Base-by-base conservation (phyloP, 2,329 filamentous ascomycete species). In the Colletotrichum costaricense region DNA sequence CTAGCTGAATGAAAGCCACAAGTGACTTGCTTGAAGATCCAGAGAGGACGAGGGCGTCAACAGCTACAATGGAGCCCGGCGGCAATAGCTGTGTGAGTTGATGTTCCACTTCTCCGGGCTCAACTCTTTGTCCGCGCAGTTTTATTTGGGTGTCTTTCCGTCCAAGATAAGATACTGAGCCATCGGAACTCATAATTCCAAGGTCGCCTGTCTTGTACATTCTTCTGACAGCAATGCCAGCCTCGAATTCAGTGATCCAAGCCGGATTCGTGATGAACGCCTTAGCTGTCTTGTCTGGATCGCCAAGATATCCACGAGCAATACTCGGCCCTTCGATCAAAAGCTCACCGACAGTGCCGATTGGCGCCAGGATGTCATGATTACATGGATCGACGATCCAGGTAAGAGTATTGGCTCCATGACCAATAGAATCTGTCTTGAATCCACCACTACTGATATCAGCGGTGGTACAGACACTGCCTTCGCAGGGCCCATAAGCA, bases 71-170 rank as follows among this genome's bases (percentile, higher is more conserved):
- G 6, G 65, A 68, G 11, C 19, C 42, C 4, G 42, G 7, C 3
- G 69, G 60, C 1, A 70, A 57, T 2, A 65, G n/a, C 26, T 57
- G 42, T 6, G 67, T 65, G 19, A 79, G 63, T 12, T 73, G 75
- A 24, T 79, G 72, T 74, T 82, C 80, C 7, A 82, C 77, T 49
- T 82, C 81, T 1, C 76, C 80, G 0, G 80, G 75, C 55, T 82
- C 81, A 6, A 82, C 75, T 14, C 81, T 77, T 24, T 82, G 80
- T 7, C 81, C 80, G n/a, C 77, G 77, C 5, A 82, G 76, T 74
- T 82, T 82, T 72, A 82, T 76, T 66, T 82, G 80, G 1, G 74
- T 58, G 5, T 82, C 80, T 9, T 76, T 78, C 0, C 81, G 76
- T 1, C 81, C 80, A 7, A 75, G 22, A 12, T 72, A 63, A 9